These are phyloP conservation scores for Taphrina flavorubra DNA, from an alignment of 1,139 yeast species.

Conservation along the genomic window DNA sequence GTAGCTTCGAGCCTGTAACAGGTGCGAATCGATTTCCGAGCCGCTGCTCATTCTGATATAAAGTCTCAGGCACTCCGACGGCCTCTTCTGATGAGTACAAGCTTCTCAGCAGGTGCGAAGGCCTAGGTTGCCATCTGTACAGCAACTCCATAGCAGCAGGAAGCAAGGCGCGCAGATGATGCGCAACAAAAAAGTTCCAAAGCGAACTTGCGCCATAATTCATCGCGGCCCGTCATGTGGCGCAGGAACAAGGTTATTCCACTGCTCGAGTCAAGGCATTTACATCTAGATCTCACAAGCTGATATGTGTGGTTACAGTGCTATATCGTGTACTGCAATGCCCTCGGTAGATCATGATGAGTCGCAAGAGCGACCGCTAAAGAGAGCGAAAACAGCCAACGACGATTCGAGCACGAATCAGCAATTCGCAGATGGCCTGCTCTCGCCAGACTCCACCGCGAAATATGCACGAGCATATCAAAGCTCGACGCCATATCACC, in stretches of 20 bases:
- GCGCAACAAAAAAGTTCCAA: constrained; percentile 16
- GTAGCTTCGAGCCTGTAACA: constrained; percentile 20
- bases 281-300: background rate
- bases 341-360: background rate
- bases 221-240: background rate
- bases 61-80: background rate
- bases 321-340: background rate
- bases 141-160: background rate
- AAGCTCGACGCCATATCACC: constrained; percentile 69
- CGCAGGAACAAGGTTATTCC: background rate
- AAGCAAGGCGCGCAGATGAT: background rate
- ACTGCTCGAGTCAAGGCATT: background rate
- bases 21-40: constrained; percentile 23
- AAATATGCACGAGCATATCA: constrained; percentile 26
- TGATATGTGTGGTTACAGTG: background rate
- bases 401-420: background rate
- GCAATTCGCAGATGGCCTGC: constrained; percentile 19
- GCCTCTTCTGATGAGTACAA: background rate
- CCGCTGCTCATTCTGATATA: background rate
- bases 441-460: constrained; percentile 10
- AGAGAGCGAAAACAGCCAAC: constrained; percentile 20
- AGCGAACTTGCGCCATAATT: background rate
- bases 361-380: constrained; percentile 20
- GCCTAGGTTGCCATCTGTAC: background rate
- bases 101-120: too few species aligned